These are phyloP conservation scores for Crithidia bombi DNA, from an alignment of 208 protist species.

Conservation along the genomic window DNA sequence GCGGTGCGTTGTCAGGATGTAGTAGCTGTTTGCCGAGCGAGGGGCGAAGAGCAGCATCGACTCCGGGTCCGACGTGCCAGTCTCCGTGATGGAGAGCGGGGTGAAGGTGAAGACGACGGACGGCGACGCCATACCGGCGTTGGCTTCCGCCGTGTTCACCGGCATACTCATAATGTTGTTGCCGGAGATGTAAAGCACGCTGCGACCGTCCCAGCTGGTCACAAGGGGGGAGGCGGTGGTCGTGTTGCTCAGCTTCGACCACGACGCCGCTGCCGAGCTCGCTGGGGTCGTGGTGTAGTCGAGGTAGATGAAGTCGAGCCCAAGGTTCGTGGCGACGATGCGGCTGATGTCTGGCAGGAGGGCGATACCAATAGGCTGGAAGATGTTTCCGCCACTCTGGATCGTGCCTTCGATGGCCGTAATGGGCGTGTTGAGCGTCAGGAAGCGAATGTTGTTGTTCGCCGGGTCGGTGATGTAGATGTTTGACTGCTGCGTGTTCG, in stretches of 20 bases:
- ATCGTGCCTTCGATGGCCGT: slow-evolving; percentile 7
- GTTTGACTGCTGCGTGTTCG: slow-evolving; percentile 14
- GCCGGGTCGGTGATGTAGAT: slow-evolving; percentile 19
- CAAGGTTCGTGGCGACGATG: slow-evolving; percentile 15
- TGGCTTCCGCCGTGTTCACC: slow-evolving; percentile 12
- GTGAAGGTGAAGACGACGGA: slow-evolving; percentile 15
- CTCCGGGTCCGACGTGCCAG: background rate
- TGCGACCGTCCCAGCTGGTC: slow-evolving; percentile 14
- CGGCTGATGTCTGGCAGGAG: slow-evolving; percentile 13
- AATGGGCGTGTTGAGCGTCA: slow-evolving; percentile 15
- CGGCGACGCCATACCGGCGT: background rate
- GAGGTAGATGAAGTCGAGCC: slow-evolving; percentile 8
- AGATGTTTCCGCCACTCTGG: slow-evolving; percentile 17
- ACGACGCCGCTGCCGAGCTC: slow-evolving; percentile 5
- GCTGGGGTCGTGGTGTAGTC: slow-evolving; percentile 5
- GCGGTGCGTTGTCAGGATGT: slow-evolving; percentile 19
- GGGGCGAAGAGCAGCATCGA: slow-evolving; percentile 20
- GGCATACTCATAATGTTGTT: slow-evolving; percentile 10
- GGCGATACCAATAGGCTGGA: slow-evolving; percentile 16
- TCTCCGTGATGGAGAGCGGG: background rate
- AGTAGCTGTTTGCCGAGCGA: slow-evolving; percentile 28
- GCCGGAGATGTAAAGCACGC: slow-evolving; percentile 21
- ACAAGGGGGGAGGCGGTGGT: slow-evolving; percentile 3
- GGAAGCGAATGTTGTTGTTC: slow-evolving; percentile 19
- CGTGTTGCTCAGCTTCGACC: slow-evolving; percentile 12